phyloP scores from a whole-genome alignment of 2,329 filamentous ascomycete genomes.

The Pseudonectria foliicola region DNA sequence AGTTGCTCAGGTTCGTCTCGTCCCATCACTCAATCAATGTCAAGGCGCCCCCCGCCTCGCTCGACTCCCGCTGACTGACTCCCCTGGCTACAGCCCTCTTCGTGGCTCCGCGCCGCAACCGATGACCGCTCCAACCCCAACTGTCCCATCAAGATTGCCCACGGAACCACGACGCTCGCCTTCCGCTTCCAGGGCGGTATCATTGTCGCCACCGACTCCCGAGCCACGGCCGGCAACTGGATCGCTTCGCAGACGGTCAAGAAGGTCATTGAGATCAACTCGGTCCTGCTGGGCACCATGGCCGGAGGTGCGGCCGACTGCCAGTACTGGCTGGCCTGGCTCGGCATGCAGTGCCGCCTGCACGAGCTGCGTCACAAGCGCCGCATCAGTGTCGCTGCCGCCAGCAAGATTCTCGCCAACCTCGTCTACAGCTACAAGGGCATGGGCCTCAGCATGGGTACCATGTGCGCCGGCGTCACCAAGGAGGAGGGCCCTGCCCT shows the following conservation, averaged over 20 bases:
- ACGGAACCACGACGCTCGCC: conserved; percentile 95
- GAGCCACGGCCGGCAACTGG: conserved; percentile 97
- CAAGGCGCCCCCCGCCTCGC: neutral
- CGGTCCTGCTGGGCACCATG: conserved; percentile 90
- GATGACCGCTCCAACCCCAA: conserved; percentile 95
- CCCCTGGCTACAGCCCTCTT: conserved; percentile 56
- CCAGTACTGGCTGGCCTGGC: conserved; percentile 98
- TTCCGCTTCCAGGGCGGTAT: conserved; percentile 98
- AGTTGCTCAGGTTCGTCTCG: conserved; percentile 67
- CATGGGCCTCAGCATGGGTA: conserved; percentile 98
- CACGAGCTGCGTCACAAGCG: conserved; percentile 99
- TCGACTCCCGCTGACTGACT: conserved; percentile 4
- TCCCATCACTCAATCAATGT: neutral
- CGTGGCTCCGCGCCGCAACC: conserved; percentile 93
- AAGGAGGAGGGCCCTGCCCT: conserved; percentile 92
- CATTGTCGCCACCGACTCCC: conserved; percentile 95
- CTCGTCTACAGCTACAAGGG: conserved; percentile 98
- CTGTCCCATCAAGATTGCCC: conserved; percentile 98
- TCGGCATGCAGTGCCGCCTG: conserved; percentile 97
- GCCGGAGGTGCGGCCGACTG: conserved; percentile 97
- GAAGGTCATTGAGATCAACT: conserved; percentile 99
- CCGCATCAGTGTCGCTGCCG: conserved; percentile 93
- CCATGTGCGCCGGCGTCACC: conserved; percentile 97
- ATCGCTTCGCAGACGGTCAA: conserved; percentile 99
- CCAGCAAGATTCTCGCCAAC: conserved; percentile 97